These are phyloP conservation scores for Vicia villosa DNA, from an alignment of 306 rosid genomes.

Conservation along the genomic window DNA sequence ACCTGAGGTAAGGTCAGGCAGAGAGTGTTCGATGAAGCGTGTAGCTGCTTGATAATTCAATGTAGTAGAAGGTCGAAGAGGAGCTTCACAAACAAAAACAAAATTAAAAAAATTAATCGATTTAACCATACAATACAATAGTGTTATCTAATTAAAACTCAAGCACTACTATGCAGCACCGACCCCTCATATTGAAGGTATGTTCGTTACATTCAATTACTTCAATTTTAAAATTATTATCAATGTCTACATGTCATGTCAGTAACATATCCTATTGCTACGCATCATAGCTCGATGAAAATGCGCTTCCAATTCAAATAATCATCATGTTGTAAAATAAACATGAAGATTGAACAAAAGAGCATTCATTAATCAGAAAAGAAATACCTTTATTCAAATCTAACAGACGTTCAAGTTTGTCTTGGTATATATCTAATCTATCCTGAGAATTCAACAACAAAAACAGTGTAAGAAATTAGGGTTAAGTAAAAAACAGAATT, in stretches of 20 bases:
- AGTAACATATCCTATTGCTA: background rate
- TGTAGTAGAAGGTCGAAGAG: slow-evolving; percentile 80
- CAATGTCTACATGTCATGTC: background rate
- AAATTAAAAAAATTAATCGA: slow-evolving; percentile 30
- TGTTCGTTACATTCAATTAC: background rate
- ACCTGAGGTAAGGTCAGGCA: slow-evolving; percentile 90
- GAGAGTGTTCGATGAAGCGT: slow-evolving; percentile 83
- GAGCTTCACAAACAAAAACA: slow-evolving; percentile 66
- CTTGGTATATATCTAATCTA: slow-evolving; percentile 67
- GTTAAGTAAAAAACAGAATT: background rate
- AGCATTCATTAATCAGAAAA: slow-evolving; percentile 14
- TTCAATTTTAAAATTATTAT: background rate
- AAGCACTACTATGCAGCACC: too few relatives aligned
- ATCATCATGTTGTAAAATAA: background rate
- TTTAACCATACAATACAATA: background rate
- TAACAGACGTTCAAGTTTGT: slow-evolving; percentile 59
- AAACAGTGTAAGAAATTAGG: slow-evolving; percentile 17
- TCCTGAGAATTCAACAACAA: slow-evolving; percentile 57
- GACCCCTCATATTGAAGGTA: too few relatives aligned
- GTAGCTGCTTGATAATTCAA: slow-evolving; percentile 86
- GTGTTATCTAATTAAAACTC: too few relatives aligned
- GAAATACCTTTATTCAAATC: slow-evolving; percentile 70
- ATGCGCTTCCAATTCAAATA: background rate
- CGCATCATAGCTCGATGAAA: too few relatives aligned
- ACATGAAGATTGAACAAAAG: slow-evolving; percentile 7